Percentiles rank a stretch among this genome's conserved stretches.
These are phyloP conservation scores for Cutaneotrichosporon curvatum DNA, from an alignment of 1,284 basidiomycete species.

Conservation along the genomic window DNA sequence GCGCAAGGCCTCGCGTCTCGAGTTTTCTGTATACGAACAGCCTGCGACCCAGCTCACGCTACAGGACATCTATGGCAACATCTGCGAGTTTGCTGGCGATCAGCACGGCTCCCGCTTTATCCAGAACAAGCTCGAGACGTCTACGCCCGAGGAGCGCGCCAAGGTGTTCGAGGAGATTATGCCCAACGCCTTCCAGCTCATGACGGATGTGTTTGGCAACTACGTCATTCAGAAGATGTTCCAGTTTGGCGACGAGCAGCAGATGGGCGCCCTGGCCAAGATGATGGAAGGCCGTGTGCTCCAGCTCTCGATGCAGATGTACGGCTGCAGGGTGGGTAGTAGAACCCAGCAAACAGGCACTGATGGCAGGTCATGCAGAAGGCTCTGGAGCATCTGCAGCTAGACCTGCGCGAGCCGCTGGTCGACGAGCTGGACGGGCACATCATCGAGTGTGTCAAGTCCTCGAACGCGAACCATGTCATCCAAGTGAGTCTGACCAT, in stretches of 20 bases:
- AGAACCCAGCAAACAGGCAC: neutral
- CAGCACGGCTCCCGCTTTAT: slow-evolving; percentile 90
- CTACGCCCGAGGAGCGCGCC: slow-evolving; percentile 69
- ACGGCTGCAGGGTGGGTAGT: slow-evolving; percentile 60
- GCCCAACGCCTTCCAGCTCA: slow-evolving; percentile 69
- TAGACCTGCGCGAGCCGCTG: slow-evolving; percentile 67
- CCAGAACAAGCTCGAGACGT: slow-evolving; percentile 72
- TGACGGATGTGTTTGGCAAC: slow-evolving; percentile 95
- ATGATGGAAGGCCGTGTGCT: slow-evolving; percentile 76
- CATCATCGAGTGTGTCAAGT: slow-evolving; percentile 80
- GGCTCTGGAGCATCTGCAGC: slow-evolving; percentile 75
- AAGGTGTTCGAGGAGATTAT: slow-evolving; percentile 85
- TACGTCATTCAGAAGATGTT: slow-evolving; percentile 95
- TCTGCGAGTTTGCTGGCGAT: slow-evolving; percentile 90
- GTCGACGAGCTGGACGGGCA: slow-evolving; percentile 74
- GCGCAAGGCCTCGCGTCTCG: slow-evolving; percentile 70
- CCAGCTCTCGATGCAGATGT: slow-evolving; percentile 80
- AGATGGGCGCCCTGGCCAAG: slow-evolving; percentile 64
- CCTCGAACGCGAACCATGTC: slow-evolving; percentile 94
- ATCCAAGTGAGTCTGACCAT: slow-evolving; percentile 42
- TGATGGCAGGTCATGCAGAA: slow-evolving; percentile 47
- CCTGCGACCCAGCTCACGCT: slow-evolving; percentile 18
- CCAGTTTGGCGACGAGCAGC: slow-evolving; percentile 73
- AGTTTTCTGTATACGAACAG: slow-evolving; percentile 73
- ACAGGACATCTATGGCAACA: slow-evolving; percentile 69